Evolutionary conservation across 2,329 filamentous ascomycete species (phyloP).

Genomic region (Aspergillus pseudotamarii): DNA sequence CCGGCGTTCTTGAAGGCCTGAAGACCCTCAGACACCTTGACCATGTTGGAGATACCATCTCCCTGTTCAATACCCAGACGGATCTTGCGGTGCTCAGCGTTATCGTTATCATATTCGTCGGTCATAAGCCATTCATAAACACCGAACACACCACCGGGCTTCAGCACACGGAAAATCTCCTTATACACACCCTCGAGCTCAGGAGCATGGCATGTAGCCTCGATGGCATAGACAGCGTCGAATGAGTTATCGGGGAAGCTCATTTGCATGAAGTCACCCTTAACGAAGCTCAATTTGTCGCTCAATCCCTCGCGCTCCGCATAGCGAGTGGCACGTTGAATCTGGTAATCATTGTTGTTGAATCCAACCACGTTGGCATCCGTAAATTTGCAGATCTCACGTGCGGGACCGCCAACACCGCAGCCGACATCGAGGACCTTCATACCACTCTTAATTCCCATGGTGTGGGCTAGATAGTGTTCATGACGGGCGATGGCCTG

Average conservation of each 20-base stretch:
- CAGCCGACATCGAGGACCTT: slow-evolving; percentile 94
- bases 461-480: slow-evolving; percentile 92
- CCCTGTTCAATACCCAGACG: slow-evolving; percentile 94
- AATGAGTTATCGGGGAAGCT: slow-evolving; percentile 88
- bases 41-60: slow-evolving; percentile 97
- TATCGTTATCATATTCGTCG: slow-evolving; percentile 86
- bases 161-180: slow-evolving; percentile 92
- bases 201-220: slow-evolving; percentile 94
- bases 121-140: slow-evolving; percentile 99
- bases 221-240: slow-evolving; percentile 95
- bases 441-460: slow-evolving; percentile 83
- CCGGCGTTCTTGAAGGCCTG: slow-evolving; percentile 83
- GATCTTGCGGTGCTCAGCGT: slow-evolving; percentile 83
- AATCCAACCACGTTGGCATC: slow-evolving; percentile 85
- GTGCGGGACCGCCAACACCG: slow-evolving; percentile 91
- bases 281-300: slow-evolving; percentile 80
- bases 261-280: slow-evolving; percentile 99
- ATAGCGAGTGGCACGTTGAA: slow-evolving; percentile 86
- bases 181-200: slow-evolving; percentile 88
- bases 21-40: slow-evolving; percentile 78
- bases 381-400: slow-evolving; percentile 95
- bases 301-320: slow-evolving; percentile 79
- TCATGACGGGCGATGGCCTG: slow-evolving; percentile 95
- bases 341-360: slow-evolving; percentile 99
- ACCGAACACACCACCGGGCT: slow-evolving; percentile 92